Evolutionary conservation across 2,329 filamentous ascomycete genomes (phyloP).

Genomic region (Paecilomyces niveus): DNA sequence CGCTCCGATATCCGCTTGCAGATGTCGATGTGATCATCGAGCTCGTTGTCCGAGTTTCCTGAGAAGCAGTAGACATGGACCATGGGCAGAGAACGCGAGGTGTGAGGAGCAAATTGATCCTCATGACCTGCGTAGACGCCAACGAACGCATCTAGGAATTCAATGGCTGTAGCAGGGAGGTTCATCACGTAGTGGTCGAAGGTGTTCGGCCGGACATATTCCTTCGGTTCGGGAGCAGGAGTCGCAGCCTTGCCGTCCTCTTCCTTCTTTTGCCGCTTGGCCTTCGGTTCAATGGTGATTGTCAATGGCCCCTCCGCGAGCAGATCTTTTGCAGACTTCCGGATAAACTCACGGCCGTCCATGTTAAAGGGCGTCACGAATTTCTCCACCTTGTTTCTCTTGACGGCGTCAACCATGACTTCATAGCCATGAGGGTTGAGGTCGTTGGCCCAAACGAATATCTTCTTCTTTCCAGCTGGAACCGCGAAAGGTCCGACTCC

Average conservation of each 20-base stretch:
- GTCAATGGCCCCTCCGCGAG: constrained; percentile 43
- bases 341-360: constrained; percentile 78
- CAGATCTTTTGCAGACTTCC: constrained; percentile 54
- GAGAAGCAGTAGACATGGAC: constrained; percentile 95
- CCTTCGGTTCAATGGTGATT: constrained; percentile 45
- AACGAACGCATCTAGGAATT: constrained; percentile 70
- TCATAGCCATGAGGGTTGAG: constrained; percentile 84
- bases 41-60: constrained; percentile 69
- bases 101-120: constrained; percentile 56
- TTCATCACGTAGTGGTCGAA: constrained; percentile 99
- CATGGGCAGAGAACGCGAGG: constrained; percentile 60
- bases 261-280: constrained; percentile 15
- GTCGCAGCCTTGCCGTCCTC: constrained; percentile 23
- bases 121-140: constrained; percentile 73
- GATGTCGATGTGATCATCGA: constrained; percentile 48
- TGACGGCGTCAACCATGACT: constrained; percentile 62
- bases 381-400: constrained; percentile 68
- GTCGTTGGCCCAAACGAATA: constrained; percentile 96
- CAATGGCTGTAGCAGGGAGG: constrained; percentile 79
- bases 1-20: constrained; percentile 59
- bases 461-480: constrained; percentile 79
- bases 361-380: constrained; percentile 75
- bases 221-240: constrained; percentile 15
- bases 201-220: constrained; percentile 50
- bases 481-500: constrained; percentile 93